A percentile compares a stretch with the other conserved stretches of the same genome.
Evolutionary conservation across 2,329 filamentous ascomycete genomes (phyloP).

Genomic region (Trichoderma hamatum): DNA sequence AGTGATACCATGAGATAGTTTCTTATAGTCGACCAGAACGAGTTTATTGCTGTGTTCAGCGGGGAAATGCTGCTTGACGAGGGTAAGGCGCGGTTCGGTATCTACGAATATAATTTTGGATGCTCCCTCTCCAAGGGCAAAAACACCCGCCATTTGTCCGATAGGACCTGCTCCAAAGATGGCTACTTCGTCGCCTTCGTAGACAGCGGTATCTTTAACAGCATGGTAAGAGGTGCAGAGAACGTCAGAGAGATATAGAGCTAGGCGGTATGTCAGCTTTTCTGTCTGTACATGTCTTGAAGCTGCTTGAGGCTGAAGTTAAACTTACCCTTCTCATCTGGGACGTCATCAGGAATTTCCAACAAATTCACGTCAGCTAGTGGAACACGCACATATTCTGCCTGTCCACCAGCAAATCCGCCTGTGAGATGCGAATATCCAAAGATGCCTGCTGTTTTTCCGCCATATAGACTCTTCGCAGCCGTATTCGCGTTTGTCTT

Average conservation of each 20-base stretch:
- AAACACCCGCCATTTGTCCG: constrained; percentile 80
- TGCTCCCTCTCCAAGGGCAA: constrained; percentile 74
- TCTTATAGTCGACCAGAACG: constrained; percentile 69
- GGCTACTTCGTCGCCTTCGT: constrained; percentile 74
- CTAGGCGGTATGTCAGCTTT: constrained; percentile 31
- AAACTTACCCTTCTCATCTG: constrained; percentile 72
- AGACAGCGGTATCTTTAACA: constrained; percentile 82
- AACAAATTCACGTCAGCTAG: constrained; percentile 80
- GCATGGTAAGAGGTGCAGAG: constrained; percentile 78
- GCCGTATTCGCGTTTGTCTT: constrained; percentile 75
- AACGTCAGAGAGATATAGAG: constrained; percentile 79
- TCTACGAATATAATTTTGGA: constrained; percentile 72
- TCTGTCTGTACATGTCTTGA: neutral
- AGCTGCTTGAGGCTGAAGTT: no score
- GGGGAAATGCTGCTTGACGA: constrained; percentile 64
- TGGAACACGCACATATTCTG: constrained; percentile 83
- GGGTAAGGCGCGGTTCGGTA: constrained; percentile 69
- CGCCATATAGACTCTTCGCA: constrained; percentile 76
- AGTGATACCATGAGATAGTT: constrained; percentile 60
- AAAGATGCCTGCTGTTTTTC: constrained; percentile 72
- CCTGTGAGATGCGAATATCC: constrained; percentile 80
- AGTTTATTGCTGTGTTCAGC: constrained; percentile 55
- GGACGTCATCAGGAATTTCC: constrained; percentile 74
- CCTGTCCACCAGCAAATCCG: constrained; percentile 85
- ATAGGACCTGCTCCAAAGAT: constrained; percentile 87